Conservation (phyloP, 2,329 filamentous ascomycete genomes). For the Chrysoporthe deuterocubensis region DNA sequence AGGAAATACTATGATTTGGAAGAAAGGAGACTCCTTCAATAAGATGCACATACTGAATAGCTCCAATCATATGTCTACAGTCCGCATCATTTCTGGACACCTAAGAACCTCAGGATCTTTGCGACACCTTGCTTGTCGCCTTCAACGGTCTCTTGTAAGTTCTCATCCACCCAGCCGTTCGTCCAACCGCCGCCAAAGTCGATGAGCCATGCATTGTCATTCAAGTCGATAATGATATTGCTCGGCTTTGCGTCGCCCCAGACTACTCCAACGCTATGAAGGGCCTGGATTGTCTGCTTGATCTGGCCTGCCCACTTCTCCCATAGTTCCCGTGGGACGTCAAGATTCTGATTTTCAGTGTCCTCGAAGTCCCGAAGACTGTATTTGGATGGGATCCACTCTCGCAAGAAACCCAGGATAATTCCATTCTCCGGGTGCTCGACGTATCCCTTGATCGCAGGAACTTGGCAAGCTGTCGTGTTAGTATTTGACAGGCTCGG, state of each 20-base stretch:
- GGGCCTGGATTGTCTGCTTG: slow-evolving; percentile 32
- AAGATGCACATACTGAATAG: too few relatives aligned
- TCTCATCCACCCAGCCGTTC: slow-evolving; percentile 44
- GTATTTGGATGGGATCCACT: slow-evolving; percentile 15
- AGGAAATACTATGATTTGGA: too few relatives aligned
- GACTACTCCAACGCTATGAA: slow-evolving; percentile 36
- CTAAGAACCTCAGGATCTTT: slow-evolving; percentile 26
- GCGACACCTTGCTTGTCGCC: slow-evolving; percentile 41
- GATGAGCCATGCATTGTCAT: slow-evolving; percentile 44
- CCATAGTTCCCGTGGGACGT: slow-evolving; percentile 1
- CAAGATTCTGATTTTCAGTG: not conserved
- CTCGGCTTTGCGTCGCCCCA: slow-evolving; percentile 40
- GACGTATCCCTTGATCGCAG: slow-evolving; percentile 1
- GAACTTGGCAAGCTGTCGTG: not conserved
- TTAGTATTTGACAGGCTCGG: not conserved
- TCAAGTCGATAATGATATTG: slow-evolving; percentile 44
- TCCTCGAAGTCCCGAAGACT: slow-evolving; percentile 6
- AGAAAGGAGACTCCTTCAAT: too few relatives aligned
- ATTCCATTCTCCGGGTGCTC: slow-evolving; percentile 4
- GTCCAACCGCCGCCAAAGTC: slow-evolving; percentile 46
- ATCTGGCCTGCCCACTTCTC: slow-evolving; percentile 32
- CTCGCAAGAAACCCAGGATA: slow-evolving; percentile 15
- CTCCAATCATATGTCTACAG: too few relatives aligned
- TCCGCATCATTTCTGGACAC: not conserved
- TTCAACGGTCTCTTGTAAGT: slow-evolving; percentile 41